phyloP scores from a whole-genome alignment of 352 stramenopile genomes.

The Globisporangium emineosum region DNA sequence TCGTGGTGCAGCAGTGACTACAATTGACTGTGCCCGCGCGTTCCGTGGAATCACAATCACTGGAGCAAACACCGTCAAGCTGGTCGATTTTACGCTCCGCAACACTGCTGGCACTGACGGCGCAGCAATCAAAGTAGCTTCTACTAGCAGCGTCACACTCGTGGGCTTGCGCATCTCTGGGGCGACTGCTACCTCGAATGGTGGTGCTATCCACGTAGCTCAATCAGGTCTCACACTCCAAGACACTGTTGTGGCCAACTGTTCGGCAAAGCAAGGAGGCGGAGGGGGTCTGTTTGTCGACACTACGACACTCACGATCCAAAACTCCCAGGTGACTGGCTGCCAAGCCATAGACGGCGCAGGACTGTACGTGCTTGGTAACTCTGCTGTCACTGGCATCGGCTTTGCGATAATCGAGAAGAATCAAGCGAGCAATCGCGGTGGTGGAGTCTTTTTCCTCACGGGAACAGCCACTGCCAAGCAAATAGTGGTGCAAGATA shows the following conservation, averaged over 20 bases:
- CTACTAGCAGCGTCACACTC: slow-evolving; percentile 20
- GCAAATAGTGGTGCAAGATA: slow-evolving; percentile 20
- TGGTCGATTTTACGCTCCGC: slow-evolving; percentile 30
- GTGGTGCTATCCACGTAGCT: slow-evolving; percentile 31
- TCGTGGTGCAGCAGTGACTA: slow-evolving; percentile 27
- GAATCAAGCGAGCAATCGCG: slow-evolving; percentile 24
- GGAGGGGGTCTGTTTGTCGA: slow-evolving; percentile 32
- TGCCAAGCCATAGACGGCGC: slow-evolving; percentile 26
- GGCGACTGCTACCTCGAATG: slow-evolving; percentile 16
- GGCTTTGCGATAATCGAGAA: slow-evolving; percentile 14
- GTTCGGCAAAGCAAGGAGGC: slow-evolving; percentile 22
- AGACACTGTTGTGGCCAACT: slow-evolving; percentile 18
- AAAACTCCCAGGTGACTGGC: slow-evolving; percentile 12
- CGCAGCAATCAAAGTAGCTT: slow-evolving; percentile 26
- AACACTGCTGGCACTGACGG: slow-evolving; percentile 21
- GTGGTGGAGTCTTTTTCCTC: slow-evolving; percentile 28
- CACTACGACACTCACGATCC: slow-evolving; percentile 17
- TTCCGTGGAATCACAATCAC: slow-evolving; percentile 30
- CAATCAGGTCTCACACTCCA: slow-evolving; percentile 26
- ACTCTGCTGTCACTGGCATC: slow-evolving; percentile 20
- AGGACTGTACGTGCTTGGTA: slow-evolving; percentile 27
- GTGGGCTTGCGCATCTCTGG: slow-evolving; percentile 17
- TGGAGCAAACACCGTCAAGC: slow-evolving; percentile 1
- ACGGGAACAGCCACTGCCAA: slow-evolving; percentile 11
- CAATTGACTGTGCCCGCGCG: slow-evolving; percentile 31